Evolutionary conservation across 805 yeast species (phyloP).

Genomic region (Candida schatavii): DNA sequence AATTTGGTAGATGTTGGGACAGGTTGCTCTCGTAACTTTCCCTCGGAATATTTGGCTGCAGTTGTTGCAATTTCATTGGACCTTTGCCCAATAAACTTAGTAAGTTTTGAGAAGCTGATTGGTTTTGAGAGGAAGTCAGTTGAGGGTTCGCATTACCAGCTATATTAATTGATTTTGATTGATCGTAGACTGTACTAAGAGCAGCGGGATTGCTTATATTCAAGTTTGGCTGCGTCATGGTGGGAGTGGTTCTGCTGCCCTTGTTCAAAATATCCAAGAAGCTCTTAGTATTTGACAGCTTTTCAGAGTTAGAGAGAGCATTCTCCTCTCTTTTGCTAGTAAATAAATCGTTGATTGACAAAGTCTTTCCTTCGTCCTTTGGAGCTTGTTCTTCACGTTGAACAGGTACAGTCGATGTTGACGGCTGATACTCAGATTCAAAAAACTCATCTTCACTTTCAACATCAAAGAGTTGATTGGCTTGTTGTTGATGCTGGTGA

Average conservation of each 20-base stretch:
- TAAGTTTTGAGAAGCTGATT: constrained; percentile 3
- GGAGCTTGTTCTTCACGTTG: too few relatives aligned
- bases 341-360: neutral
- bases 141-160: too few relatives aligned
- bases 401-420: too few relatives aligned
- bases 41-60: neutral
- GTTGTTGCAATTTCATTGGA: neutral
- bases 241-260: neutral
- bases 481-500: constrained; percentile 10
- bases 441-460: constrained; percentile 30
- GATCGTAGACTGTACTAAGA: too few relatives aligned
- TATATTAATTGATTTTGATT: too few relatives aligned
- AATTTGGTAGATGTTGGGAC: constrained; percentile 1
- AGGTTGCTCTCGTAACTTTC: constrained; percentile 5
- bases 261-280: constrained; percentile 8
- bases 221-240: neutral
- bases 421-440: too few relatives aligned
- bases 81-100: constrained; percentile 5
- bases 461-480: constrained; percentile 21
- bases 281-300: constrained; percentile 5
- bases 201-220: too few relatives aligned
- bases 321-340: neutral
- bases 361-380: too few relatives aligned
- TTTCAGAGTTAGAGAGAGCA: neutral
- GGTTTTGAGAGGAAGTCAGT: neutral